These are phyloP conservation scores for Penicillium cataractarum DNA, from an alignment of 495 filamentous ascomycete genomes.

Conservation along the genomic window DNA sequence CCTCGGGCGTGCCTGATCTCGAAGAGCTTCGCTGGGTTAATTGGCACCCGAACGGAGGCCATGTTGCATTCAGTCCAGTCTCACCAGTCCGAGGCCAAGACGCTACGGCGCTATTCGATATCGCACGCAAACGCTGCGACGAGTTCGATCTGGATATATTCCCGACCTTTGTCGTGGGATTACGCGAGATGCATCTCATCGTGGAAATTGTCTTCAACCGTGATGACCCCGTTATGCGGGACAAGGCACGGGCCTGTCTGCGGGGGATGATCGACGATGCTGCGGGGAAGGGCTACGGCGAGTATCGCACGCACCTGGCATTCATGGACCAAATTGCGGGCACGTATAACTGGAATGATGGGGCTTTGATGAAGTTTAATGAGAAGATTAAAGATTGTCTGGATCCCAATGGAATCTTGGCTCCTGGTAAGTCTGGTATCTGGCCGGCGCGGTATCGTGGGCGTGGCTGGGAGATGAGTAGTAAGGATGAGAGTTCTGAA, in stretches of 20 bases:
- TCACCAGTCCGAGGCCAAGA: neutral
- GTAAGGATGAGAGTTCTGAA: slow-evolving; percentile 8
- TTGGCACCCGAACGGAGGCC: neutral
- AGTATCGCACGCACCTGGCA: slow-evolving; percentile 49
- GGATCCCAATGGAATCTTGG: slow-evolving; percentile 53
- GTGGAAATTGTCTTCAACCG: slow-evolving; percentile 61
- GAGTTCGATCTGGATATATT: neutral
- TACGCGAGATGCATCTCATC: slow-evolving; percentile 21
- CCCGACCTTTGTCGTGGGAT: neutral
- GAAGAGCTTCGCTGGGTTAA: neutral
- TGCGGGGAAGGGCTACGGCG: slow-evolving; percentile 48
- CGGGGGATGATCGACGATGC: slow-evolving; percentile 49
- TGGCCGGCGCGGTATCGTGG: slow-evolving; percentile 55
- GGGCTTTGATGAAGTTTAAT: neutral
- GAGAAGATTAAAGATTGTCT: neutral
- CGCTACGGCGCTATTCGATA: neutral
- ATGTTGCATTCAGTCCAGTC: neutral
- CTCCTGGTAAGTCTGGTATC: slow-evolving; percentile 58
- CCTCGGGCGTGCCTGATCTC: neutral
- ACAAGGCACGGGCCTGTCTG: slow-evolving; percentile 44
- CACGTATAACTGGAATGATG: neutral
- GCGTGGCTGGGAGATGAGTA: slow-evolving; percentile 24
- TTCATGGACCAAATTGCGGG: neutral
- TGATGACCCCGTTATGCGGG: slow-evolving; percentile 39
- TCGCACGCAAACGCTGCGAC: neutral